Conservation (phyloP, 768 basidiomycete genomes). For the Boletus subcaerulescens region DNA sequence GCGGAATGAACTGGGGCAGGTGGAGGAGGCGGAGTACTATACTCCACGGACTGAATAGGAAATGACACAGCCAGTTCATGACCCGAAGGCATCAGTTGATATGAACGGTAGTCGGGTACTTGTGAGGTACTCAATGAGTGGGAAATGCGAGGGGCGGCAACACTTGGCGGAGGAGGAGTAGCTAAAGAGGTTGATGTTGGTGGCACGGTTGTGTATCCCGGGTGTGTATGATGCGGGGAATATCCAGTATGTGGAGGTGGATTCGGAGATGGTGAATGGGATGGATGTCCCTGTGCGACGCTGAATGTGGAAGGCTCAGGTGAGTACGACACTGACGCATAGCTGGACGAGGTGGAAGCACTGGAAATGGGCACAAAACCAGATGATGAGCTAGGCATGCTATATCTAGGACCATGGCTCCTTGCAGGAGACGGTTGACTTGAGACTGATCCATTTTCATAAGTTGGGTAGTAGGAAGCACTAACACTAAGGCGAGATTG, state of each 20-base stretch:
- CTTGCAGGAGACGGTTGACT: conserved; percentile 33
- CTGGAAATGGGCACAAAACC: conserved; percentile 61
- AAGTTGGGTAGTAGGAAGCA: conserved; percentile 43
- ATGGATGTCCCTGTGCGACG: conserved; percentile 43
- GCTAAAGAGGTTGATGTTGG: conserved; percentile 8
- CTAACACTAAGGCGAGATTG: conserved; percentile 31
- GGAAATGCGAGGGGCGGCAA: conserved; percentile 18
- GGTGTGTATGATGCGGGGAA: conserved; percentile 16
- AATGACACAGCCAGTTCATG: conserved; percentile 25
- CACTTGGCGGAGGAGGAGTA: conserved; percentile 5
- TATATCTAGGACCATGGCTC: conserved; percentile 59
- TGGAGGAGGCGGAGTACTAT: conserved; percentile 15
- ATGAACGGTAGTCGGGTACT: conserved; percentile 25
- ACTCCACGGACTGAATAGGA: conserved; percentile 27
- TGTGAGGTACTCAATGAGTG: conserved; percentile 31
- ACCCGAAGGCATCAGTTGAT: conserved; percentile 13
- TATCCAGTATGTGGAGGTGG: conserved; percentile 15
- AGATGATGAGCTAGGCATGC: conserved; percentile 62
- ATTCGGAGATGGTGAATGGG: conserved; percentile 23
- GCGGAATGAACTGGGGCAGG: conserved; percentile 23
- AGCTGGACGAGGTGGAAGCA: conserved; percentile 35
- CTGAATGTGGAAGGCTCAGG: conserved; percentile 30
- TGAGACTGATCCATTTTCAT: conserved; percentile 38
- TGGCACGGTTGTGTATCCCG: conserved; percentile 11
- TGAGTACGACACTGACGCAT: conserved; percentile 35